Evolutionary conservation across 1,139 yeast genomes (phyloP), one percentile per base, ranked within the genome.

Genomic region (Candida sojae): DNA sequence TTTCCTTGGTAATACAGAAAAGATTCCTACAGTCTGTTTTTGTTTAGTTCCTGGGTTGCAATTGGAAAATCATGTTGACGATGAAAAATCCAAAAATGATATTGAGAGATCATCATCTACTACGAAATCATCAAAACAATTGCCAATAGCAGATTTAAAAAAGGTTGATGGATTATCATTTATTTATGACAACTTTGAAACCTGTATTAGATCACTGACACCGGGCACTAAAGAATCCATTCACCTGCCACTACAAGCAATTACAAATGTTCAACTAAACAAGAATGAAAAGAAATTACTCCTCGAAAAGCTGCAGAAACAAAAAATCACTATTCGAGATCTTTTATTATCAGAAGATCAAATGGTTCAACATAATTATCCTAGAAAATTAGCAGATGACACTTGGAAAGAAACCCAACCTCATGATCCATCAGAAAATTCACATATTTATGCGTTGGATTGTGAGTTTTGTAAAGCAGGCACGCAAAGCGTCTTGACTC

Each of bases 381-480:
- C 96, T 0, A 67, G 84, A 11, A 23, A 34, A 3, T 5, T 54
- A 13, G 40, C 45, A 1, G 63, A 61, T 5, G 78, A 70, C 1
- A 53, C 46, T 0, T 87, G 88, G 87, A 79, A 77, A 0, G 83
- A 83, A 50, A 89, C 96, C 0, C 54, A 44, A 13, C 40, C 42
- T 13, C 83, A 81, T 53, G 80, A 70, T 3, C 84, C 82, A 0
- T 13, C 37, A 2, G 12, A 13, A 4, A 26, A 32, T 25, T 78
- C 86, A 4, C 83, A 74, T 47, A 82, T 87, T 0, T 89, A 80
- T 68, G 95, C 96, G 0, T 59, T 93, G 23, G 99, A 93, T 67
- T 93, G 99, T 70, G 99, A 93, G 66, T 93, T 93, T 88, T 90
- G 97, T 62, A 70, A 76, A 48, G 70, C 93, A 0, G 79, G 70